Percentiles rank a stretch among this genome's conserved stretches.
These are phyloP conservation scores for Musa schizocarpa DNA, from an alignment of 176 grass and related monocot species.

Conservation along the genomic window DNA sequence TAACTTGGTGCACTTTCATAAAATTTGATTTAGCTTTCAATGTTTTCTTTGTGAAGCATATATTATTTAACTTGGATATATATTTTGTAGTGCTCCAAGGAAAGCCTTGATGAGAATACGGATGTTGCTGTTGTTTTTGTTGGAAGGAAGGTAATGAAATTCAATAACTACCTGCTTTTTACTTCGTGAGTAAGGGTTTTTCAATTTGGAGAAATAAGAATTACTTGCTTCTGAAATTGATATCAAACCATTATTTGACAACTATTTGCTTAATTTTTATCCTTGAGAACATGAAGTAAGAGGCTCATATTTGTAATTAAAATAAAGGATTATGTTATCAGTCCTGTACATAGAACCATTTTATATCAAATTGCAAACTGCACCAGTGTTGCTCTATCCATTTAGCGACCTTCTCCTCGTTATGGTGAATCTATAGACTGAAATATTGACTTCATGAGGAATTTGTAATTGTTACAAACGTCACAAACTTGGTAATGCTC, in stretches of 20 bases:
- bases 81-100: constrained; percentile 49
- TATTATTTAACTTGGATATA: background rate
- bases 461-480: background rate
- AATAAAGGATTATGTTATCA: background rate
- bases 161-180: background rate
- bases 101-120: constrained; percentile 28
- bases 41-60: background rate
- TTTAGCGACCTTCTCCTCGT: background rate
- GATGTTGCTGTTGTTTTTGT: constrained; percentile 78
- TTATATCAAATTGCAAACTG: background rate
- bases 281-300: background rate
- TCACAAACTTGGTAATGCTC: background rate
- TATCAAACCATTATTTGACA: background rate
- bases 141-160: constrained; percentile 50
- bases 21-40: background rate
- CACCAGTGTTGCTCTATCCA: background rate
- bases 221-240: background rate
- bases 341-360: background rate
- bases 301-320: background rate
- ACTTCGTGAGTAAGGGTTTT: background rate
- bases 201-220: background rate
- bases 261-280: background rate
- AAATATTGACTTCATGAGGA: background rate
- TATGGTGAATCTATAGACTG: background rate
- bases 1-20: constrained; percentile 5